Percentiles rank a stretch among this genome's conserved stretches.
Conservation (phyloP, 2,329 filamentous ascomycete species). For the Talaromyces verruculosus region DNA sequence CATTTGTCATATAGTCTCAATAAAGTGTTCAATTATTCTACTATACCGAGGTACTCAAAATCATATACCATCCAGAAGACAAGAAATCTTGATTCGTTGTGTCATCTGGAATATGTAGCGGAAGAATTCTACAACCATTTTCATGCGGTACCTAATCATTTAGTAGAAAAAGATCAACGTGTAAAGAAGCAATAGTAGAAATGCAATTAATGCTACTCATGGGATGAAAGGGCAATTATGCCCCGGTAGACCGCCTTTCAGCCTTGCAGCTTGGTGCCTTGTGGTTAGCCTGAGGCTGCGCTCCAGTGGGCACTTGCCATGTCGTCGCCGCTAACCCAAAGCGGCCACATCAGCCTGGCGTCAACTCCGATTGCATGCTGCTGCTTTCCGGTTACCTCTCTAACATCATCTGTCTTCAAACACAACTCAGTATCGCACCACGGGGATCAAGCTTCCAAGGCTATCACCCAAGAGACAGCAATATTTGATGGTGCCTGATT, state of each 20-base stretch:
- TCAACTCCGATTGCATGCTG: constrained; percentile 35
- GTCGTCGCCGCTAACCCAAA: constrained; percentile 43
- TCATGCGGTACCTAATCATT: too few species aligned
- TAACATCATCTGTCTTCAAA: constrained; percentile 33
- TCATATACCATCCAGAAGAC: background rate
- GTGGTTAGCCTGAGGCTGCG: constrained; percentile 7
- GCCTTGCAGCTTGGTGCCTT: constrained; percentile 18
- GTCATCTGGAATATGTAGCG: background rate
- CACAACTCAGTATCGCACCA: constrained; percentile 28
- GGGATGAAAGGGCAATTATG: background rate
- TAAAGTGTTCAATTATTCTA: constrained; percentile 10
- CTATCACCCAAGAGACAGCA: constrained; percentile 18
- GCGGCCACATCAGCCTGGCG: constrained; percentile 41
- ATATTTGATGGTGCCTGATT: constrained; percentile 25
- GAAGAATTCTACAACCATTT: background rate
- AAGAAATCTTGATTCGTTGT: background rate
- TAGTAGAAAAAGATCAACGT: background rate
- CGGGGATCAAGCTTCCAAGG: constrained; percentile 25
- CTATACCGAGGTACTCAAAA: background rate
- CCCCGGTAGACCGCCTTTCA: constrained; percentile 20
- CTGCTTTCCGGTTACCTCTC: constrained; percentile 35
- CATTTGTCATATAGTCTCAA: constrained; percentile 17
- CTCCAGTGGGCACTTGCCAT: constrained; percentile 20
- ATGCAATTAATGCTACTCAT: background rate
- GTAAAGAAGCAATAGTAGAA: background rate